Evolutionary conservation across 148 eudicot genomes (phyloP), one percentile per base, ranked within the genome.

Genomic region (Persicaria tinctoria): DNA sequence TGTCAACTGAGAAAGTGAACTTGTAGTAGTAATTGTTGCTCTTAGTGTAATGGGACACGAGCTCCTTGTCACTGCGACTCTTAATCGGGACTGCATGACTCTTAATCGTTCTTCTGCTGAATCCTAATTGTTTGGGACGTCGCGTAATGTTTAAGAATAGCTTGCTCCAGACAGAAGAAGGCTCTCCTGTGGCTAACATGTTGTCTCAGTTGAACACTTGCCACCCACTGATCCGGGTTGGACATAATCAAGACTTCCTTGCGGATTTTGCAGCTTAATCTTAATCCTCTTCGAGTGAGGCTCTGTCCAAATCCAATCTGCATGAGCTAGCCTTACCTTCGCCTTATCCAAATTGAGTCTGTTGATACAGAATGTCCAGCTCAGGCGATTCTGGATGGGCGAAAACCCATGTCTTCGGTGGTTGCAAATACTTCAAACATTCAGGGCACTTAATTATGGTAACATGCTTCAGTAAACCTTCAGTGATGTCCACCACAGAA

Each of bases 211-310:
- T 89, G 97, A 69, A 91, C 93, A 10, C 82, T 73, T 76, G 93
- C 97, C 17, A 80, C 92, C 97, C 91, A 89, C 79, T 89, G 91
- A 75, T 89, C 97, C 0, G 91, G 97, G 68, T 89, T 87, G 0
- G 93, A 86, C 85, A 79, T 87, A 91, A 73, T 85, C 51, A 86
- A 80, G 69, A 84, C 89, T 73, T 88, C 87, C 41, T 84, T 86
- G 48, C 79, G 89, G 54, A 84, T 75, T 23, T 18, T 81, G n/a
- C 50, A 88, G 72, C 66, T 82, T 81, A 38, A 88, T 84, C 73
- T 80, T 80, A 48, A 88, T 38, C 77, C 87, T 86, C 82, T 86
- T 88, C 8, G 86, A 86, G 57, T 86, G 84, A 32, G 85, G 83
- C 18, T 84, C 85, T 6, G 85, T 84, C 79, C 79, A 80, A 51